Conservation (phyloP, 2,329 filamentous ascomycete species). For the Aspergillus arachidicola region DNA sequence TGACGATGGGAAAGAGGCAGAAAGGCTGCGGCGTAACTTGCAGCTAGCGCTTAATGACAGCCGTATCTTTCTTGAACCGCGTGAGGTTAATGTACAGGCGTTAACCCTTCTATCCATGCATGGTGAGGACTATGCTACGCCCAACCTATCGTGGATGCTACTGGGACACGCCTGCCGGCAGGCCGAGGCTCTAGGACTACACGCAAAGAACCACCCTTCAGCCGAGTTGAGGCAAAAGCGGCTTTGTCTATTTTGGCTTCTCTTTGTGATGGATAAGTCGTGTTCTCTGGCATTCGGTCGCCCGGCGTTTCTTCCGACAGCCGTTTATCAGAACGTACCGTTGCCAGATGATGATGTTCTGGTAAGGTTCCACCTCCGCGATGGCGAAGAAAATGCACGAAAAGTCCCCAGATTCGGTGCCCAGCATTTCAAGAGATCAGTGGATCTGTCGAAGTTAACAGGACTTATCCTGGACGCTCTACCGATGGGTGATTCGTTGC, state of each 20-base stretch:
- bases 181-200: conserved; percentile 17
- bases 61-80: conserved; percentile 18
- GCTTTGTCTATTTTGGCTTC: conserved; percentile 19
- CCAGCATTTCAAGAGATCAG: not conserved
- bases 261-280: conserved; percentile 19
- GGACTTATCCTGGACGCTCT: not conserved
- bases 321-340: conserved; percentile 12
- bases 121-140: conserved; percentile 20
- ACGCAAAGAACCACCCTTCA: not conserved
- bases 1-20: not conserved
- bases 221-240: not conserved
- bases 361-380: not conserved
- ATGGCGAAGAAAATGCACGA: not conserved
- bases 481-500: not conserved
- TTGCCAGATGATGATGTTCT: not conserved
- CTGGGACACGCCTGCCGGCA: conserved; percentile 20
- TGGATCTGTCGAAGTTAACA: not conserved
- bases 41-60: conserved; percentile 18
- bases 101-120: conserved; percentile 15
- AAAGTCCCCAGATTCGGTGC: not conserved
- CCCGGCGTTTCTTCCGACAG: conserved; percentile 12
- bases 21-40: conserved; percentile 6
- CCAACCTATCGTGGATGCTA: conserved; percentile 20
- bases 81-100: conserved; percentile 13
- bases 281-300: conserved; percentile 22